Base-by-base conservation (phyloP, 192 early-diverging fungal species). In the Coemansia sp. region DNA sequence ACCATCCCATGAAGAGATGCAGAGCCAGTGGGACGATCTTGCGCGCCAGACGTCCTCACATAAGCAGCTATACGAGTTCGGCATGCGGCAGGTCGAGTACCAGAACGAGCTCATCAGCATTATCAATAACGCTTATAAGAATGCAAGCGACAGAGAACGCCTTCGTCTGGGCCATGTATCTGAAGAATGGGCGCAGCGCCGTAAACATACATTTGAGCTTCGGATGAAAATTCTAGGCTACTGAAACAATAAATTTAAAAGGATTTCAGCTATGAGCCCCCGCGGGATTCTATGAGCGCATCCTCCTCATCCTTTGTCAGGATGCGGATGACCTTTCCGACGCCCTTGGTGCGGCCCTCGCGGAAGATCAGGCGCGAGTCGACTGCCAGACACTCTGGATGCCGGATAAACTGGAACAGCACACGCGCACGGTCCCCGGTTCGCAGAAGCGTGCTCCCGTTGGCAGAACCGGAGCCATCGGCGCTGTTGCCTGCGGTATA, bases 401-500 rank as follows among this genome's bases (percentile, higher is more conserved):
- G 81, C 25, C 87, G 84, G 18, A 95, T 81, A 83, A 97, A 97
- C 67, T 91, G 85, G 75, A 86, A 87, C 71, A 91, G 82, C 33
- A 95, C 86, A n/a, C 59, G 72, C 0, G 94, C 92, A 8, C 93
- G 81, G 61, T 95, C 93, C 2, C 95, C 94, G 1, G 95, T 95
- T 30, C 95, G 84, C 74, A 97, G 72, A 7, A 57, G 15, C 0
- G 30, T 30, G 18, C 29, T 13, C 4, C 29, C 52, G 13, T 29
- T 53, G 26, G 52, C 7, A 12, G 93, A 83, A 34, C 73, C 76
- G 18, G 85, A 83, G 53, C 91, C 86, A 18, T 21, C 26, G 8
- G 8, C 84, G 93, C 76, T 20, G 20, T 34, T 39, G 21, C 60
- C 58, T 6, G 42, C 39, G 10, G 25, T 28, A 34, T 69, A 58